Evolutionary conservation across 192 early-diverging fungal species (phyloP), one percentile per base, ranked within the genome.

Genomic region (Podila clonocystis): DNA sequence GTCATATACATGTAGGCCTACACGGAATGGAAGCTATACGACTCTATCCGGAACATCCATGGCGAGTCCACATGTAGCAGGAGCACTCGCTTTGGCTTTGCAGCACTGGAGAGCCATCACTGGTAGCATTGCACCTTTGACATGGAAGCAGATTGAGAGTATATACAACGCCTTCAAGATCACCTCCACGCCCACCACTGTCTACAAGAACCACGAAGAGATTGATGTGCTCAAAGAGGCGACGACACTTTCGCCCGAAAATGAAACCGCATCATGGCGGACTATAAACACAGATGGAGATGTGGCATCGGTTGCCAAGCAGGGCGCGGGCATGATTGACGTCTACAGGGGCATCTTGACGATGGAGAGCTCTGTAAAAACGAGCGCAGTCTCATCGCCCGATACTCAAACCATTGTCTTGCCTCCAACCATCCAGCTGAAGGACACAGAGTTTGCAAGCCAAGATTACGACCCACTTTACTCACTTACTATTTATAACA

Each of bases 401-500:
- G 41, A 66, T 6, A 38, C 33, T 3, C 48, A 45, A 17, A 70
- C 74, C 24, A 29, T 70, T 52, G 68, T 77, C 9, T 28, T 33
- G 5, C 74, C 74, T 12, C 5, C 74, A 24, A 29, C 58, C 15
- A 62, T 77, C 30, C 68, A 77, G 49, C 22, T 77, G 58, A 77
- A 77, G 28, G 74, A 77, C 22, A 78, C 75, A 7, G 60, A 63
- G 17, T 49, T 57, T 17, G 50, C 38, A 28, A 26, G 38, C 45
- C 36, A 20, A 50, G 5, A n/a, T n/a, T n/a, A n/a, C n/a, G n/a
- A n/a, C 31, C 58, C 36, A n/a, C n/a, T n/a, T n/a, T 58, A 83
- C 4, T 38, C 20, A 11, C 12, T 90, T n/a, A 85, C 76, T 2
- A 67, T 90, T 22, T 58, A 57, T n/a, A 90, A 88, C 33, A 60